These are phyloP conservation scores for Eimeria zaria DNA, from an alignment of 169 alveolate species.

Conservation along the genomic window DNA sequence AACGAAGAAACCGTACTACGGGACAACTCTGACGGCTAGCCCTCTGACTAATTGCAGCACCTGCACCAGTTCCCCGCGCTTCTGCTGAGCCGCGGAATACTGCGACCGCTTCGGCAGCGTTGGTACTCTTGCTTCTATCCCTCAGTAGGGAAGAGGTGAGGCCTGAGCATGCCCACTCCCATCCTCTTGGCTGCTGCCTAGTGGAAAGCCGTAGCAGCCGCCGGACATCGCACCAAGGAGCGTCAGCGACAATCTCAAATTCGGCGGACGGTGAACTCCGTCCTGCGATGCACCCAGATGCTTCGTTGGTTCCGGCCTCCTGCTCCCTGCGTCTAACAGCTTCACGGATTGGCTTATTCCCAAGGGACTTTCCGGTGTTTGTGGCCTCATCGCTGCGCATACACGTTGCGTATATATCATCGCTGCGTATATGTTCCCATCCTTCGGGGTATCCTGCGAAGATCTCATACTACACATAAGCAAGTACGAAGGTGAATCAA, in stretches of 20 bases:
- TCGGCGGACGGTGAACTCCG: constrained; percentile 66
- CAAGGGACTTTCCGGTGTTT: background rate
- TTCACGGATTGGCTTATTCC: background rate
- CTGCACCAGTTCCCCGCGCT: background rate
- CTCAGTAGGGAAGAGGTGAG: background rate
- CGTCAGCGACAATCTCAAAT: constrained; percentile 46
- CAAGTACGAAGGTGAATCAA: background rate
- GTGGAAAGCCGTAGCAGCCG: constrained; percentile 44
- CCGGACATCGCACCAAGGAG: constrained; percentile 27
- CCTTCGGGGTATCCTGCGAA: constrained; percentile 50
- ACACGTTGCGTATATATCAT: background rate
- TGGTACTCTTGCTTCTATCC: constrained; percentile 4
- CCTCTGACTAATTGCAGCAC: constrained; percentile 33
- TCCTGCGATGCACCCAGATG: constrained; percentile 41
- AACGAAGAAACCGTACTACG: constrained; percentile 1
- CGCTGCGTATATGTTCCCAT: constrained; percentile 72
- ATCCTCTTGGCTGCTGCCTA: background rate
- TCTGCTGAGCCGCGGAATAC: background rate
- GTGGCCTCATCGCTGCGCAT: background rate
- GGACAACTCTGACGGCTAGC: constrained; percentile 16
- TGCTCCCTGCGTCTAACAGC: background rate
- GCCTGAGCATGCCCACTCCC: constrained; percentile 34
- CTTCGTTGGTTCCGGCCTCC: background rate
- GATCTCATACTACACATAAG: background rate
- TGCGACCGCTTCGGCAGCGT: background rate